phyloP scores from a whole-genome alignment of 2,329 filamentous ascomycete genomes.

The Beauveria rudraprayagi region DNA sequence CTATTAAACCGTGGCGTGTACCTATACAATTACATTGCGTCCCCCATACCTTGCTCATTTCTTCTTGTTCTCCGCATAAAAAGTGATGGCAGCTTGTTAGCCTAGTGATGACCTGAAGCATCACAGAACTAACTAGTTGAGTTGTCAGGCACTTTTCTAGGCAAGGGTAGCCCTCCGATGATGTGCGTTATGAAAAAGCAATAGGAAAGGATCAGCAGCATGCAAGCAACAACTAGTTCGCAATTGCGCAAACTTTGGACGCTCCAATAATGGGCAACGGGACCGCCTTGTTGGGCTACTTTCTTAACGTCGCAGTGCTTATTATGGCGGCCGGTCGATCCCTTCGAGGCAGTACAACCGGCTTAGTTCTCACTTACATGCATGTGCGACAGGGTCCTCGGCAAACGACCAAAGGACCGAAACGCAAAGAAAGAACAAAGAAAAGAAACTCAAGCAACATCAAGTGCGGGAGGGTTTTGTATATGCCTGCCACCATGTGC shows the following conservation, averaged over 20 bases:
- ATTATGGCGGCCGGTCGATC: not conserved
- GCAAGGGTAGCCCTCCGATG: not conserved
- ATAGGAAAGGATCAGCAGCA: not conserved
- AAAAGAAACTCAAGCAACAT: no score
- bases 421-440: not conserved
- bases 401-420: not conserved
- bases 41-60: no score
- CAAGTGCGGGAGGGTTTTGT: no score
- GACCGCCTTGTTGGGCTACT: not conserved
- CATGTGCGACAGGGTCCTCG: not conserved
- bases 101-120: not conserved
- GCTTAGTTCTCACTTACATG: not conserved
- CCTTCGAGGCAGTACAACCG: not conserved
- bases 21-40: no score
- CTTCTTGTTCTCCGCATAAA: no score
- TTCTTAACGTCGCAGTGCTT: conserved; percentile 2
- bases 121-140: not conserved
- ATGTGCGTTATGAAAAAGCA: not conserved
- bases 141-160: not conserved
- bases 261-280: not conserved
- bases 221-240: not conserved
- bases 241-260: not conserved
- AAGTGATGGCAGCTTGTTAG: no score
- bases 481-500: no score
- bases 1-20: not conserved